Conservation (phyloP, 306 rosid genomes). For the Citrullus amarus region DNA sequence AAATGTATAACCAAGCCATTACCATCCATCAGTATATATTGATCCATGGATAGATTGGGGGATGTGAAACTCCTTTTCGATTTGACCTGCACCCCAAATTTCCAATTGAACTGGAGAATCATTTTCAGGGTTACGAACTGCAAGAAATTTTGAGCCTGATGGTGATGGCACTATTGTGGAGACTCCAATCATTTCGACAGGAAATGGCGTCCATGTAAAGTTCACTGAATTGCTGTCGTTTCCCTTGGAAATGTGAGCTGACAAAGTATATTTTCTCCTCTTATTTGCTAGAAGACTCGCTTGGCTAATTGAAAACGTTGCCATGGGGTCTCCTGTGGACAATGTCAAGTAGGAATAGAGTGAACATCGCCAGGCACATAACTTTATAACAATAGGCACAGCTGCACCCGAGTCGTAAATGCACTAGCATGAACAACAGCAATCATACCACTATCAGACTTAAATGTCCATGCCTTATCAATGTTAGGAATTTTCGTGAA, state of each 20-base stretch:
- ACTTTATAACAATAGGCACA: neutral
- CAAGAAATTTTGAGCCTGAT: constrained; percentile 55
- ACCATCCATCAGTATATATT: constrained; percentile 72
- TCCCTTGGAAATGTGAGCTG: constrained; percentile 36
- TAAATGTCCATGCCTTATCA: constrained; percentile 69
- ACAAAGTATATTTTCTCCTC: constrained; percentile 38
- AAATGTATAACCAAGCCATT: constrained; percentile 1
- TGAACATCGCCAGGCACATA: neutral
- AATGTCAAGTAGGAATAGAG: neutral
- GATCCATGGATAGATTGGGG: constrained; percentile 70
- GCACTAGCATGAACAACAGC: neutral
- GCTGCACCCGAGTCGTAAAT: neutral
- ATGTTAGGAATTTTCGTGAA: constrained; percentile 49
- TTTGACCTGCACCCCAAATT: constrained; percentile 56
- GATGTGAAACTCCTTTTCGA: constrained; percentile 63
- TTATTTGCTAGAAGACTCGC: constrained; percentile 53
- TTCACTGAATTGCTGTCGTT: constrained; percentile 18
- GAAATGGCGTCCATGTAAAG: constrained; percentile 72
- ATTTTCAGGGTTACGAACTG: constrained; percentile 44
- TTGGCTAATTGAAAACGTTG: constrained; percentile 53
- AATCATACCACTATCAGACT: constrained; percentile 36
- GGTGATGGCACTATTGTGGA: constrained; percentile 67
- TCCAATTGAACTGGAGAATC: constrained; percentile 44
- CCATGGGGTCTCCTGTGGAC: constrained; percentile 35
- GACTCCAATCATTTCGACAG: constrained; percentile 51